Conservation (phyloP, 352 stramenopile genomes). For the Blastocystis hominis region DNA sequence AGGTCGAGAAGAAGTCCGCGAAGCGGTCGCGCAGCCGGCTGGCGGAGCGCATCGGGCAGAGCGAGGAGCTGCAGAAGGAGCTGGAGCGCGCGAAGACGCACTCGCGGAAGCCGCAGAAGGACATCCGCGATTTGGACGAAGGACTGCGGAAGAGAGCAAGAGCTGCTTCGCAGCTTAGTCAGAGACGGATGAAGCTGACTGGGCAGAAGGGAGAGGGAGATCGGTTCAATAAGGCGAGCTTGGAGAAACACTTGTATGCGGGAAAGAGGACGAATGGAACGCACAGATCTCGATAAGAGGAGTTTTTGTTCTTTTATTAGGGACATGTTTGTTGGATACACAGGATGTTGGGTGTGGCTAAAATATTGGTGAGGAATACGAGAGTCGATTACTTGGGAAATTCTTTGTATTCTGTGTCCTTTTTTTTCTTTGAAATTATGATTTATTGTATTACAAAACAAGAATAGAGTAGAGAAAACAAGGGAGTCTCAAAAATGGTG, state of each 20-base stretch:
- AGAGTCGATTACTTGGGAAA: neutral
- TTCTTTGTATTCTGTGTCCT: too few relatives aligned
- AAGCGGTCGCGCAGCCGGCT: constrained; percentile 29
- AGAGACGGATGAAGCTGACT: constrained; percentile 5
- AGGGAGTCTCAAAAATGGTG: neutral
- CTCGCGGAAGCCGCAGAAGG: constrained; percentile 25
- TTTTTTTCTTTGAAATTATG: neutral
- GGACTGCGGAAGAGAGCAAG: constrained; percentile 17
- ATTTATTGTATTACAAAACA: neutral
- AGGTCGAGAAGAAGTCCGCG: neutral
- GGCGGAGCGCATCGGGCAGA: neutral
- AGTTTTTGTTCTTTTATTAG: constrained; percentile 21
- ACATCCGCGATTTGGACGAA: neutral
- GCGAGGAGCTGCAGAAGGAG: neutral
- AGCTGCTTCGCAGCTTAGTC: constrained; percentile 20
- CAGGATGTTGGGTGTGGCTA: neutral
- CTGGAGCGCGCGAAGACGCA: constrained; percentile 9
- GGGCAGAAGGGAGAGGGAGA: constrained; percentile 46
- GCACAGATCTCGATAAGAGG: constrained; percentile 5
- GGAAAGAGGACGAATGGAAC: constrained; percentile 54
- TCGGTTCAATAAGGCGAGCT: constrained; percentile 28
- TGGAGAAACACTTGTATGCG: constrained; percentile 34
- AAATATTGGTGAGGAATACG: neutral
- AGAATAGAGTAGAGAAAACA: neutral
- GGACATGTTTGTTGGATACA: constrained; percentile 15